Percentiles rank a stretch among this genome's conserved stretches.
These are phyloP conservation scores for Acacia acuminata DNA, from an alignment of 306 rosid species.

Conservation along the genomic window DNA sequence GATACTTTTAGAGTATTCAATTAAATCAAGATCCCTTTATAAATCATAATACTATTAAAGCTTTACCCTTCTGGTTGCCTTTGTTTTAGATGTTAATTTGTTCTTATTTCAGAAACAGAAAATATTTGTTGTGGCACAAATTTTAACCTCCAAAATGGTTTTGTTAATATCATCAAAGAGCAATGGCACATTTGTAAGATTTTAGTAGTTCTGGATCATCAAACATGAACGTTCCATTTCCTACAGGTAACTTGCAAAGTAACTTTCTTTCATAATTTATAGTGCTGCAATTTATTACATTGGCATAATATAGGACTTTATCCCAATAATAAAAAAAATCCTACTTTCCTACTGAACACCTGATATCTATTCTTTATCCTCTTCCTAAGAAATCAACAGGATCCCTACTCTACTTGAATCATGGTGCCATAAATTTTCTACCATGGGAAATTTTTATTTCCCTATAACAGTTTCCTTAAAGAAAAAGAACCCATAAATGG, in stretches of 20 bases:
- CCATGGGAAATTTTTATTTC: not conserved
- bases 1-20: not conserved
- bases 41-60: not conserved
- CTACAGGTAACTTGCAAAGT: not conserved
- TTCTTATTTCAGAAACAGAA: not conserved
- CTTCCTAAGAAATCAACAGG: not conserved
- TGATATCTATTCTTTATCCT: not conserved
- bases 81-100: not conserved
- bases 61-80: not conserved
- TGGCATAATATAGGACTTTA: not conserved
- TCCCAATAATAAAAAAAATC: not conserved
- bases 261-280: not conserved
- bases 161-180: not conserved
- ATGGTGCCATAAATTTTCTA: not conserved
- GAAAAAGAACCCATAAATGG: not conserved
- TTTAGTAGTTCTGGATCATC: not conserved
- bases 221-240: not conserved
- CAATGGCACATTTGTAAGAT: not conserved
- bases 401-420: not conserved
- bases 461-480: not conserved
- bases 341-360: not conserved
- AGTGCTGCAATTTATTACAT: constrained; percentile 6
- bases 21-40: not conserved
- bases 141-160: not conserved
- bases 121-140: not conserved